phyloP scores from a whole-genome alignment of 371 early-diverging fungal genomes.

The Gilbertella persicaria region DNA sequence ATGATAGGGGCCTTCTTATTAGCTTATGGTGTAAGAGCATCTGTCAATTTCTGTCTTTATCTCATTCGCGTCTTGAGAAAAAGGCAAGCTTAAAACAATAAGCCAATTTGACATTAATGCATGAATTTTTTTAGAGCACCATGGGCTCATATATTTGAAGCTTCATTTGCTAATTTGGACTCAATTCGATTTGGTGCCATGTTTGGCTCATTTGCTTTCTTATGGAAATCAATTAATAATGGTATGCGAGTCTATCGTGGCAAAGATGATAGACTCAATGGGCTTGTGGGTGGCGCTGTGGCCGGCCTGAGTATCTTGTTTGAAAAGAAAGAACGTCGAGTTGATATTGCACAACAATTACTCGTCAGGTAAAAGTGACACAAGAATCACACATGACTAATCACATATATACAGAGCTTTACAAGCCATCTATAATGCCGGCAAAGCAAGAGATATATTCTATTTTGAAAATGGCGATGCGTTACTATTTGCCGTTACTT shows the following conservation, averaged over 20 bases:
- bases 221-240: slow-evolving; percentile 78
- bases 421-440: slow-evolving; percentile 63
- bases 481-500: slow-evolving; percentile 59
- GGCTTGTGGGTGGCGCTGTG: slow-evolving; percentile 59
- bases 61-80: slow-evolving; percentile 45
- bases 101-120: neutral
- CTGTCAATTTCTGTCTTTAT: slow-evolving; percentile 52
- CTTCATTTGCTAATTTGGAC: slow-evolving; percentile 54
- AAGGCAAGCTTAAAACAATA: slow-evolving; percentile 45
- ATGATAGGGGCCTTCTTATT: slow-evolving; percentile 48
- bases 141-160: slow-evolving; percentile 36
- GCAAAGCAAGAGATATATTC: slow-evolving; percentile 61
- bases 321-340: slow-evolving; percentile 61
- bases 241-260: slow-evolving; percentile 56
- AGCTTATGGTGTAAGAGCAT: slow-evolving; percentile 51
- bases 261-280: slow-evolving; percentile 64
- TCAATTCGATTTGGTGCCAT: slow-evolving; percentile 68
- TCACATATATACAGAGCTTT: slow-evolving; percentile 42
- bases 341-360: slow-evolving; percentile 67
- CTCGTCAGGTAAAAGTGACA: slow-evolving; percentile 45
- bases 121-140: slow-evolving; percentile 40
- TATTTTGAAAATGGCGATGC: slow-evolving; percentile 67
- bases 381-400: neutral
- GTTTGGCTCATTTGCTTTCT: slow-evolving; percentile 73
- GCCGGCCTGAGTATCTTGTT: slow-evolving; percentile 61